These are phyloP conservation scores for Gynochthodes officinalis DNA, from an alignment of 257 asterid species.

Conservation along the genomic window DNA sequence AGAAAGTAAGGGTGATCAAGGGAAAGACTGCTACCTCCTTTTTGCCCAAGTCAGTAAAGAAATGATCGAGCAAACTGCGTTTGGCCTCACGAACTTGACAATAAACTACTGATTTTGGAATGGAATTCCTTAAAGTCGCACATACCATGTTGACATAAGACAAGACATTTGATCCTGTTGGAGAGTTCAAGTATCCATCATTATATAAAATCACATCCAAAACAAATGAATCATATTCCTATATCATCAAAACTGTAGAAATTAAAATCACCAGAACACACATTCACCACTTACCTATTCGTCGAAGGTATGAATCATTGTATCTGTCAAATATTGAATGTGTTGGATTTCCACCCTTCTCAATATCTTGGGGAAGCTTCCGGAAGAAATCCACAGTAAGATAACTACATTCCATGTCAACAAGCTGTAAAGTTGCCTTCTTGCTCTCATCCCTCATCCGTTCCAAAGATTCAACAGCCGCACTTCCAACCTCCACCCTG, in stretches of 20 bases:
- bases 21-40: constrained; percentile 61
- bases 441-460: constrained; percentile 96
- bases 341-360: constrained; percentile 99
- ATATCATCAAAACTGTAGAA: not conserved
- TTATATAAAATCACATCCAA: not conserved
- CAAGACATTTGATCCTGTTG: constrained; percentile 83
- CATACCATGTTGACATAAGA: constrained; percentile 96
- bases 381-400: constrained; percentile 93
- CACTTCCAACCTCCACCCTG: constrained; percentile 77
- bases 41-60: constrained; percentile 79
- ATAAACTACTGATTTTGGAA: constrained; percentile 91
- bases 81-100: constrained; percentile 99
- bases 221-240: not conserved
- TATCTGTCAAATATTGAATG: constrained; percentile 95
- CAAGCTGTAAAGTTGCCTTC: constrained; percentile 88
- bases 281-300: constrained; percentile 59
- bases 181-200: not conserved
- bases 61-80: constrained; percentile 89
- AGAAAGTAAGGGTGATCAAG: not conserved
- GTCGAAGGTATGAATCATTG: constrained; percentile 85
- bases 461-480: constrained; percentile 87
- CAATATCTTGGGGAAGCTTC: constrained; percentile 98
- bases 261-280: constrained; percentile 2
- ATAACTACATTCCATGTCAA: constrained; percentile 93
- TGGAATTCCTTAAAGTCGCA: constrained; percentile 83